Percentiles rank a stretch among this genome's conserved stretches.
phyloP scores from a whole-genome alignment of 495 filamentous ascomycete genomes.

The Immersiella caudata region DNA sequence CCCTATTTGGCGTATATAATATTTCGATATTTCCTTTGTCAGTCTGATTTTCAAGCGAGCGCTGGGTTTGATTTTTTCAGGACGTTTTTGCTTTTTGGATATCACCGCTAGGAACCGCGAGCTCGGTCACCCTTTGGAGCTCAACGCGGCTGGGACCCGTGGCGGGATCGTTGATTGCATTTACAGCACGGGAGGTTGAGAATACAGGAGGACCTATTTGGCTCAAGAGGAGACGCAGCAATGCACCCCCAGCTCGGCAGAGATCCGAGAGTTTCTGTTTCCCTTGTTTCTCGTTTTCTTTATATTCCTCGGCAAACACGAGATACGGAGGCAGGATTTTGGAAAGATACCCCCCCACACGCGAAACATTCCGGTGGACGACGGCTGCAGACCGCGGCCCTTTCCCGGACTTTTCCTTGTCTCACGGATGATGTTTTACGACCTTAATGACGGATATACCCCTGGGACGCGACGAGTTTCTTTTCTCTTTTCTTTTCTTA shows the following conservation, averaged over 20 bases:
- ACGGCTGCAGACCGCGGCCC: constrained; percentile 33
- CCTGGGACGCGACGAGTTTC: constrained; percentile 38
- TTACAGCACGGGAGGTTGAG: constrained; percentile 45
- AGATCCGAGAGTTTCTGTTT: constrained; percentile 42
- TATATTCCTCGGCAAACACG: constrained; percentile 18
- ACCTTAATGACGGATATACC: constrained; percentile 45
- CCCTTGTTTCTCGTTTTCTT: constrained; percentile 17
- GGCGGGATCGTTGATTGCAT: constrained; percentile 52
- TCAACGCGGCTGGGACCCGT: constrained; percentile 52
- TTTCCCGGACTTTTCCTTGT: constrained; percentile 40
- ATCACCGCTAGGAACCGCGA: constrained; percentile 42
- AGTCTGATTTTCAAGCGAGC: constrained; percentile 45
- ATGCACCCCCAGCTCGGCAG: constrained; percentile 51
- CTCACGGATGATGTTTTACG: constrained; percentile 51
- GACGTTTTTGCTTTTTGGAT: constrained; percentile 33
- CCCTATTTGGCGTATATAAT: constrained; percentile 29
- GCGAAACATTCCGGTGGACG: constrained; percentile 13
- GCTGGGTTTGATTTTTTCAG: constrained; percentile 25
- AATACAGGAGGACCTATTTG: constrained; percentile 45
- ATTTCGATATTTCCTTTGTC: constrained; percentile 29
- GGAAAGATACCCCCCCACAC: constrained; percentile 21
- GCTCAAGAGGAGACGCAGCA: constrained; percentile 54
- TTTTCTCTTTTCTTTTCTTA: constrained; percentile 33
- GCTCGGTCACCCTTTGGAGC: constrained; percentile 44
- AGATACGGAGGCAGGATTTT: constrained; percentile 22